Evolutionary conservation across 331 rosid species (phyloP).

Genomic region (Cydonia oblonga): DNA sequence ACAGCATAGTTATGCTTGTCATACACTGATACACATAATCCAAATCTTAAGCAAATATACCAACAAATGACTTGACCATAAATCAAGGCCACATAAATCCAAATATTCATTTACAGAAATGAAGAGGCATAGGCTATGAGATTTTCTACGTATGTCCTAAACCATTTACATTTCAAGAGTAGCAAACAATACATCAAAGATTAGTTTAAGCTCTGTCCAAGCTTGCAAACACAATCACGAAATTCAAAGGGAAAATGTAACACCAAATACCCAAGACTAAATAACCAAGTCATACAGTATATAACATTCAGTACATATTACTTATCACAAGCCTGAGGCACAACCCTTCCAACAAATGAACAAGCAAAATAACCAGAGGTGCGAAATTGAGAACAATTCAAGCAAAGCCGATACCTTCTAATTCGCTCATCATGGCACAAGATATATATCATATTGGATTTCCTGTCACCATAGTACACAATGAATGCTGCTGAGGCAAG

Average conservation of each 20-base stretch:
- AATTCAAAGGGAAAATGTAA: neutral
- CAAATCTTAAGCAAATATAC: neutral
- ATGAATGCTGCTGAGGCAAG: constrained; percentile 75
- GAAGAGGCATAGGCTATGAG: neutral
- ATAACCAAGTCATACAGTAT: neutral
- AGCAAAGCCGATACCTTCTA: constrained; percentile 48
- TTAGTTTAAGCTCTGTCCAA: neutral
- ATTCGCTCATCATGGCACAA: constrained; percentile 72
- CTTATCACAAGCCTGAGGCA: neutral
- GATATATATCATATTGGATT: constrained; percentile 68
- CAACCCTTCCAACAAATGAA: neutral
- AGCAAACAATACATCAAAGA: neutral
- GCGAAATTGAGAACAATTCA: neutral
- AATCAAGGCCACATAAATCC: neutral
- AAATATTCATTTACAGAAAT: neutral
- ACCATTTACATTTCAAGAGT: too few relatives aligned
- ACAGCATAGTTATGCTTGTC: neutral
- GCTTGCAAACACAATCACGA: neutral
- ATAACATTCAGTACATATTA: too few relatives aligned
- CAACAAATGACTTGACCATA: neutral
- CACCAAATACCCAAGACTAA: neutral
- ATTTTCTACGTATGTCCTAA: too few relatives aligned
- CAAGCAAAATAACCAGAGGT: neutral
- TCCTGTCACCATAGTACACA: constrained; percentile 70
- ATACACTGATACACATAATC: neutral